A percentile compares a stretch with the other conserved stretches of the same genome.
phyloP scores from a whole-genome alignment of 176 grass and related monocot genomes.

The Carex parvula region DNA sequence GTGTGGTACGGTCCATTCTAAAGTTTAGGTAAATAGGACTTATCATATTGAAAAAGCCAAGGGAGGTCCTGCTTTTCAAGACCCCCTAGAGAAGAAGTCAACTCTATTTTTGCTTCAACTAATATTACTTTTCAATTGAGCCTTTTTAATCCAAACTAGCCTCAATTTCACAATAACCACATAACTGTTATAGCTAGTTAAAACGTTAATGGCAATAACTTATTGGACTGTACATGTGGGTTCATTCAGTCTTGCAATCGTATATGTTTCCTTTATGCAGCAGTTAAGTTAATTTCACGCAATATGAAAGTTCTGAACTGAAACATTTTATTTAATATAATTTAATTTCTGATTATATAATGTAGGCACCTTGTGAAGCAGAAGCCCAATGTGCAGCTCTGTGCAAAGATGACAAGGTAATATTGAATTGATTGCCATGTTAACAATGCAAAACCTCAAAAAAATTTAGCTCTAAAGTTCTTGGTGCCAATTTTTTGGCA shows the following conservation, averaged over 20 bases:
- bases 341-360: constrained; percentile 4
- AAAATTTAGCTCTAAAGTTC: background rate
- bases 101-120: background rate
- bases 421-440: background rate
- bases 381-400: constrained; percentile 51
- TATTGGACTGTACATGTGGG: background rate
- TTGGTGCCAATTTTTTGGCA: background rate
- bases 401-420: constrained; percentile 48
- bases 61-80: background rate
- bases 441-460: background rate
- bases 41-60: background rate
- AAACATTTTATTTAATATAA: background rate
- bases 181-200: background rate
- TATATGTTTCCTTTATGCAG: background rate
- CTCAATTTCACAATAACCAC: background rate
- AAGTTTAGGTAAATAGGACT: background rate
- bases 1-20: background rate
- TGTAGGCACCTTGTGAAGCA: constrained; percentile 55
- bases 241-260: background rate
- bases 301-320: background rate
- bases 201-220: background rate
- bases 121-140: background rate
- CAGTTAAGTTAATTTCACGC: background rate
- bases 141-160: background rate
- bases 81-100: background rate